A percentile compares a stretch with the other conserved stretches of the same genome.
phyloP scores from a whole-genome alignment of 2,329 filamentous ascomycete genomes.

The Pyrenophora teres region DNA sequence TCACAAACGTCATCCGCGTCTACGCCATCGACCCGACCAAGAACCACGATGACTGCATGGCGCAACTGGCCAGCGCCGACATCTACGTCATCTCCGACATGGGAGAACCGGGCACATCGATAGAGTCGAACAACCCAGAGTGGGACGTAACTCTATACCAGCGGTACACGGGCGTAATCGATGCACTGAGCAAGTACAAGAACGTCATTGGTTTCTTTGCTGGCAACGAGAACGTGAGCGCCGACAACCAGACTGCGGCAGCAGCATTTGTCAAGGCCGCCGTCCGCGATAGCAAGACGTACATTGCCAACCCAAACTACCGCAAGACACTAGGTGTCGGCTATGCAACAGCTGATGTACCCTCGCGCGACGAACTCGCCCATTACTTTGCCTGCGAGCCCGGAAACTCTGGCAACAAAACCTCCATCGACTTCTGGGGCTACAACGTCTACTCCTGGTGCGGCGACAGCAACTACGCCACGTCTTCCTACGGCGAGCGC shows the following conservation, averaged over 20 bases:
- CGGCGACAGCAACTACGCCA: slow-evolving; percentile 74
- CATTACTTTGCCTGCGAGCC: slow-evolving; percentile 93
- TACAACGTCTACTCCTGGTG: slow-evolving; percentile 99
- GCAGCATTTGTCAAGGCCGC: slow-evolving; percentile 97
- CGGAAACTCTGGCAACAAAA: slow-evolving; percentile 45
- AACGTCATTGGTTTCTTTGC: slow-evolving; percentile 98
- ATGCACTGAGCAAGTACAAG: slow-evolving; percentile 77
- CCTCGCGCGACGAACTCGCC: slow-evolving; percentile 79
- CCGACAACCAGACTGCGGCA: slow-evolving; percentile 81
- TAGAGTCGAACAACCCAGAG: slow-evolving; percentile 75
- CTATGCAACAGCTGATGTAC: slow-evolving; percentile 94
- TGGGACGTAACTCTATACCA: slow-evolving; percentile 81
- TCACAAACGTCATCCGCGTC: slow-evolving; percentile 86
- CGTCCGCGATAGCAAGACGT: slow-evolving; percentile 90
- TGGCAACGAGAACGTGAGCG: slow-evolving; percentile 95
- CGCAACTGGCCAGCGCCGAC: slow-evolving; percentile 75
- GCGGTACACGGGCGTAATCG: slow-evolving; percentile 83
- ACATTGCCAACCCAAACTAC: slow-evolving; percentile 79
- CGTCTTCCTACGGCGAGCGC: slow-evolving; percentile 80
- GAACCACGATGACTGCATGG: slow-evolving; percentile 86
- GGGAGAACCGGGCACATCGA: slow-evolving; percentile 62
- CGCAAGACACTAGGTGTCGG: slow-evolving; percentile 79
- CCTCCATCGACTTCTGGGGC: slow-evolving; percentile 92
- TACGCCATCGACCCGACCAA: slow-evolving; percentile 85
- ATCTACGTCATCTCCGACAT: slow-evolving; percentile 97